Evolutionary conservation across 129 eudicot genomes (phyloP).

Genomic region (Arctium minus): DNA sequence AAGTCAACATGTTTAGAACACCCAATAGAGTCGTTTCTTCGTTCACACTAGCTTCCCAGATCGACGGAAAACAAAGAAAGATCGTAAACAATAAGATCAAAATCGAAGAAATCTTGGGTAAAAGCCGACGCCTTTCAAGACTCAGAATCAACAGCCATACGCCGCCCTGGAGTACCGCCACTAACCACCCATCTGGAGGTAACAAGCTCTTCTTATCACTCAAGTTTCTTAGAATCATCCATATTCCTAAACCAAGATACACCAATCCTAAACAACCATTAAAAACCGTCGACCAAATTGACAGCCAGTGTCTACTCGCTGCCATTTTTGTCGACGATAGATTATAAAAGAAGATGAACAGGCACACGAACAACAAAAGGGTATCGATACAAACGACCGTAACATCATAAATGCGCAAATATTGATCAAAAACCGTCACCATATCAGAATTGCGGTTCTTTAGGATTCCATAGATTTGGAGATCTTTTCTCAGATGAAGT

Average conservation of each 20-base stretch:
- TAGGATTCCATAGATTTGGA: neutral
- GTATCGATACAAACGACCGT: conserved; percentile 17
- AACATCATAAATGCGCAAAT: conserved; percentile 23
- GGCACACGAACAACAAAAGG: conserved; percentile 16
- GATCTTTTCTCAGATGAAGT: neutral
- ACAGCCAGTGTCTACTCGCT: neutral
- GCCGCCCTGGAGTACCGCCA: conserved; percentile 26
- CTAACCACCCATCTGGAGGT: conserved; percentile 35
- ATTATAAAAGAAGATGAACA: neutral
- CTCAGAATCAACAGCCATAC: conserved; percentile 26
- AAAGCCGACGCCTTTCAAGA: neutral
- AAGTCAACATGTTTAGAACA: conserved; percentile 20
- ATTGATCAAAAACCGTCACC: conserved; percentile 8
- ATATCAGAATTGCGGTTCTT: neutral
- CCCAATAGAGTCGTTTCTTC: neutral
- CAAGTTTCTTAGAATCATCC: conserved; percentile 18
- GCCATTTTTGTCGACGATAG: neutral
- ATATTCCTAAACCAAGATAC: conserved; percentile 24
- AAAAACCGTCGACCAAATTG: conserved; percentile 16
- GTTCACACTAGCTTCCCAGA: conserved; percentile 3
- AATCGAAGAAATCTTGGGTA: conserved; percentile 13
- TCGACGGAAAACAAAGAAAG: conserved; percentile 18
- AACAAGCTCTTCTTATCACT: neutral
- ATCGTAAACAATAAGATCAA: conserved; percentile 24
- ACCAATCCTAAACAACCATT: conserved; percentile 28